Evolutionary conservation across 805 yeast genomes (phyloP).

Genomic region (Candida germanica): DNA sequence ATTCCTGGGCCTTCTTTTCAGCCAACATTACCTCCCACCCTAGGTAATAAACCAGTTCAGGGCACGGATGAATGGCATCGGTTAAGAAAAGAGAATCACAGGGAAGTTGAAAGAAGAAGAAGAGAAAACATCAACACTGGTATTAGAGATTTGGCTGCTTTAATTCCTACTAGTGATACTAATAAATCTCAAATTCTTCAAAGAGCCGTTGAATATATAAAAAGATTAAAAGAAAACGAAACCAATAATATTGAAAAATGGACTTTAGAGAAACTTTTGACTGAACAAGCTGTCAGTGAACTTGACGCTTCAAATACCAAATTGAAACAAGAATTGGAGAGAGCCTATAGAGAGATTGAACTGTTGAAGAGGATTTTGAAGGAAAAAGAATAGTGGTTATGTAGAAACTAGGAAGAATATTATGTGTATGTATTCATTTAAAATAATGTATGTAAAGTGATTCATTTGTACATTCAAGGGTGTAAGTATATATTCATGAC

Average conservation of each 20-base stretch:
- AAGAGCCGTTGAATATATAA: conserved; percentile 87
- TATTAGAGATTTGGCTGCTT: conserved; percentile 71
- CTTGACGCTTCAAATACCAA: conserved; percentile 82
- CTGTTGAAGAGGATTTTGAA: conserved; percentile 56
- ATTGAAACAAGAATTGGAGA: conserved; percentile 81
- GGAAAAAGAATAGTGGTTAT: conserved; percentile 7
- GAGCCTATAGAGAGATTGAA: conserved; percentile 90
- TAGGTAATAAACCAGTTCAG: conserved; percentile 58
- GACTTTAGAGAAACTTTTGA: conserved; percentile 87
- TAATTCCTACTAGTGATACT: conserved; percentile 79
- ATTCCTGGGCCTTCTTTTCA: conserved; percentile 20
- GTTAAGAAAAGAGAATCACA: conserved; percentile 84
- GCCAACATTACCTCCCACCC: conserved; percentile 26
- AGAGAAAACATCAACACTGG: conserved; percentile 86
- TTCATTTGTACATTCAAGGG: too few species aligned
- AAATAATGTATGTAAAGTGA: not conserved
- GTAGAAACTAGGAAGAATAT: too few species aligned
- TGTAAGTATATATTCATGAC: too few species aligned
- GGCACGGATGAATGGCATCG: conserved; percentile 85
- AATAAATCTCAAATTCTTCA: conserved; percentile 88
- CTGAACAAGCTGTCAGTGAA: conserved; percentile 89
- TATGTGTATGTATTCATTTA: not conserved
- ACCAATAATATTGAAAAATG: conserved; percentile 87
- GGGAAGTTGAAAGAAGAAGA: conserved; percentile 91
- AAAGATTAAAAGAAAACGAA: conserved; percentile 86